These are phyloP conservation scores for Neurospora sp. DNA, from an alignment of 495 filamentous ascomycete species.

Conservation along the genomic window DNA sequence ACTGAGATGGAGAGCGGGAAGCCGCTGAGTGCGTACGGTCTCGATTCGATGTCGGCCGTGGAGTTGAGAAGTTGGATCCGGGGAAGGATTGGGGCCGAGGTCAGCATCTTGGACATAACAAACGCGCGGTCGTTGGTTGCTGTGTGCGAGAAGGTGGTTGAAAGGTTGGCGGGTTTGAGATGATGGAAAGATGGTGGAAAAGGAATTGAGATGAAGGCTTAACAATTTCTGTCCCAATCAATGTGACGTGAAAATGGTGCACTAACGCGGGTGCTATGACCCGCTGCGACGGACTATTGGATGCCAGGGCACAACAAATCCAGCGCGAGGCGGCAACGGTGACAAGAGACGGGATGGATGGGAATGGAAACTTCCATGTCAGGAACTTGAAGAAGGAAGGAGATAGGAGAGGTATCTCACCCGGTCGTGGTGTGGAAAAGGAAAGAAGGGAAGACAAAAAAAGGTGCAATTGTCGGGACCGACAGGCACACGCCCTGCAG, in stretches of 20 bases:
- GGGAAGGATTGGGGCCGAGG: background rate
- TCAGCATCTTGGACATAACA: slow-evolving; percentile 2
- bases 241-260: background rate
- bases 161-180: background rate
- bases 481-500: background rate
- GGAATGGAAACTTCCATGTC: no score
- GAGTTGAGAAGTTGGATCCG: slow-evolving; percentile 3
- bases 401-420: no score
- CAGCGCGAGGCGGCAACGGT: no score
- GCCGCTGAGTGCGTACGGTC: slow-evolving; percentile 8
- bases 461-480: background rate
- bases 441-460: background rate
- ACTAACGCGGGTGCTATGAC: background rate
- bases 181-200: background rate
- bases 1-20: slow-evolving; percentile 2
- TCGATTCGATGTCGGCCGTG: slow-evolving; percentile 5
- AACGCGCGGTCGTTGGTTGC: slow-evolving; percentile 1
- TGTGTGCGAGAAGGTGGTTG: slow-evolving; percentile 4
- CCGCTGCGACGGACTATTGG: background rate
- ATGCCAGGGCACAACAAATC: background rate
- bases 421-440: background rate
- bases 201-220: background rate
- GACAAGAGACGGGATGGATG: no score
- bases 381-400: no score
- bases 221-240: background rate